phyloP scores from a whole-genome alignment of 2,329 filamentous ascomycete species.

The Neodidymelliopsis sp. region DNA sequence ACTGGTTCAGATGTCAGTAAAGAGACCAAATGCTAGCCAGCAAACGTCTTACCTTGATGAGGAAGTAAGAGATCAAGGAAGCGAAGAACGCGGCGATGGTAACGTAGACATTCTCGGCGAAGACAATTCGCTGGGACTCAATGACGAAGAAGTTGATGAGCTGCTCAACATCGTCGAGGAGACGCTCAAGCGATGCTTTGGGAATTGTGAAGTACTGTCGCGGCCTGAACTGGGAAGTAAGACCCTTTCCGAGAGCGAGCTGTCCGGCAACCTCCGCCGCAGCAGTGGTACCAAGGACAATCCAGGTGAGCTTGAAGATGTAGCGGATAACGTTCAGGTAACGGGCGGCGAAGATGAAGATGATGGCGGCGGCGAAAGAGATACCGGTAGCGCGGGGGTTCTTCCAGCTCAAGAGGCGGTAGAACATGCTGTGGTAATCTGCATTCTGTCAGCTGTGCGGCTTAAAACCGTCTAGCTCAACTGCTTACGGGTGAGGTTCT shows the following conservation, averaged over 20 bases:
- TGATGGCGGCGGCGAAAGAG: constrained; percentile 63
- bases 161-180: constrained; percentile 69
- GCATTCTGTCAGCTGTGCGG: constrained; percentile 23
- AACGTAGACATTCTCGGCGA: constrained; percentile 69
- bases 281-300: constrained; percentile 66
- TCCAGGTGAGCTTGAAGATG: constrained; percentile 66
- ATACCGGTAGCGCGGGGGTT: constrained; percentile 70
- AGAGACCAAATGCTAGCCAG: not conserved
- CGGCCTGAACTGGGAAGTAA: constrained; percentile 68
- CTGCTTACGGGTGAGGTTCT: constrained; percentile 66
- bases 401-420: constrained; percentile 72
- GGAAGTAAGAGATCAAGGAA: constrained; percentile 67
- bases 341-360: constrained; percentile 68
- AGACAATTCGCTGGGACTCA: constrained; percentile 71
- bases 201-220: constrained; percentile 71
- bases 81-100: constrained; percentile 67
- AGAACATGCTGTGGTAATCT: constrained; percentile 73
- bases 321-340: constrained; percentile 70
- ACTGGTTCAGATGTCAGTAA: constrained; percentile 27
- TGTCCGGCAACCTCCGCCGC: constrained; percentile 65
- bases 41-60: constrained; percentile 58
- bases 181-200: constrained; percentile 67
- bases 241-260: constrained; percentile 63
- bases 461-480: not conserved
- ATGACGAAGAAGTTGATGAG: constrained; percentile 73